A percentile compares a stretch with the other conserved stretches of the same genome.
phyloP scores from a whole-genome alignment of 495 filamentous ascomycete species.

The Thozetella sp. region DNA sequence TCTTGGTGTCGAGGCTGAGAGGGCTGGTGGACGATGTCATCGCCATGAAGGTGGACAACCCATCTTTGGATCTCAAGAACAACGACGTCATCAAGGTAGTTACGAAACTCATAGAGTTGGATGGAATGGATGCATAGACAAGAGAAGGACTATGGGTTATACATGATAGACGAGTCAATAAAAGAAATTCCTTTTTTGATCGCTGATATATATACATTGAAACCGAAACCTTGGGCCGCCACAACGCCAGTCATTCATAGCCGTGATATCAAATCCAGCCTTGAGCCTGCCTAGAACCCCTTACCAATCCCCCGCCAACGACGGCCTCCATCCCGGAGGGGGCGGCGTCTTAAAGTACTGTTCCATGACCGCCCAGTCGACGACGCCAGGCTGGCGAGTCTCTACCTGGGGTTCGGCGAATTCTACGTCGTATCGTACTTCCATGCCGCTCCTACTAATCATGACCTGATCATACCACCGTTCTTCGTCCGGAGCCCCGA shows the following conservation, averaged over 20 bases:
- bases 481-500: conserved; percentile 3
- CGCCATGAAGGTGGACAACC: conserved; percentile 76
- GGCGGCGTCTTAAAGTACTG: conserved; percentile 15
- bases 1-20: conserved; percentile 80
- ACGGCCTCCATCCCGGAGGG: conserved; percentile 6
- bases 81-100: conserved; percentile 76
- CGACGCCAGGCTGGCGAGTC: conserved; percentile 23
- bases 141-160: too few species aligned
- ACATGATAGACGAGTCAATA: background rate
- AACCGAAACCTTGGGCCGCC: too few species aligned
- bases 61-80: conserved; percentile 55
- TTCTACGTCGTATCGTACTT: conserved; percentile 15
- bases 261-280: background rate
- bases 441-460: background rate
- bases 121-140: conserved; percentile 71
- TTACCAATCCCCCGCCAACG: conserved; percentile 1
- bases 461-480: conserved; percentile 10
- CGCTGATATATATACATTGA: background rate
- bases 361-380: conserved; percentile 31
- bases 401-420: conserved; percentile 28
- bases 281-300: background rate
- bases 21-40: conserved; percentile 86
- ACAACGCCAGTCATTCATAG: too few species aligned
- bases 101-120: conserved; percentile 78
- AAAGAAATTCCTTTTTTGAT: background rate